Conservation (phyloP, 2,329 filamentous ascomycete species). For the Rhinocladiella similis region DNA sequence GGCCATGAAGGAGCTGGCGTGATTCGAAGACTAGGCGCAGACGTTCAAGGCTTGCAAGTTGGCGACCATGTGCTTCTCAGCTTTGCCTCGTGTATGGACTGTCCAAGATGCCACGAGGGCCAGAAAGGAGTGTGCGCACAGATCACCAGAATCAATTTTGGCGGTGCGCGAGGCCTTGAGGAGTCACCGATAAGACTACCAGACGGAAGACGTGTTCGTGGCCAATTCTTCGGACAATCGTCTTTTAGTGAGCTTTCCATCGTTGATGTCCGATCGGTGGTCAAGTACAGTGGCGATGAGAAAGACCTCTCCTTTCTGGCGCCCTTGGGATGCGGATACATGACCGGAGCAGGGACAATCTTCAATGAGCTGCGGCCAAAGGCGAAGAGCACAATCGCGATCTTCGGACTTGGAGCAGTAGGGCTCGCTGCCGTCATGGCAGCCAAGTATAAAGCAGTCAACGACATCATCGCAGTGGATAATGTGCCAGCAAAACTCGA, state of each 20-base stretch:
- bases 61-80: slow-evolving; percentile 79
- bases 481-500: slow-evolving; percentile 42
- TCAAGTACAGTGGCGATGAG: slow-evolving; percentile 13
- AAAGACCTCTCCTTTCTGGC: slow-evolving; percentile 28
- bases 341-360: slow-evolving; percentile 31
- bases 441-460: slow-evolving; percentile 23
- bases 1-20: slow-evolving; percentile 57
- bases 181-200: not conserved
- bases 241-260: slow-evolving; percentile 17
- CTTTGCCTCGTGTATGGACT: slow-evolving; percentile 19
- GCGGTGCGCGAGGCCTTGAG: not conserved
- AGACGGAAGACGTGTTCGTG: slow-evolving; percentile 1
- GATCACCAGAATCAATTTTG: slow-evolving; percentile 7
- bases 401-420: slow-evolving; percentile 35
- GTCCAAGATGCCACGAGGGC: not conserved
- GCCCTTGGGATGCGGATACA: slow-evolving; percentile 32
- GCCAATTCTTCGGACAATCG: slow-evolving; percentile 9
- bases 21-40: slow-evolving; percentile 52
- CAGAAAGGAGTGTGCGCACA: not conserved
- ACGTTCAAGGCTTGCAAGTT: slow-evolving; percentile 68
- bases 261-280: slow-evolving; percentile 17
- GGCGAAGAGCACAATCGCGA: slow-evolving; percentile 23
- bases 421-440: slow-evolving; percentile 36
- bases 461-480: slow-evolving; percentile 46
- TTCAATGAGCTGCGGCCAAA: slow-evolving; percentile 20